Evolutionary conservation across 2,329 filamentous ascomycete genomes (phyloP).

Genomic region (Dryadomyces quercivorus): DNA sequence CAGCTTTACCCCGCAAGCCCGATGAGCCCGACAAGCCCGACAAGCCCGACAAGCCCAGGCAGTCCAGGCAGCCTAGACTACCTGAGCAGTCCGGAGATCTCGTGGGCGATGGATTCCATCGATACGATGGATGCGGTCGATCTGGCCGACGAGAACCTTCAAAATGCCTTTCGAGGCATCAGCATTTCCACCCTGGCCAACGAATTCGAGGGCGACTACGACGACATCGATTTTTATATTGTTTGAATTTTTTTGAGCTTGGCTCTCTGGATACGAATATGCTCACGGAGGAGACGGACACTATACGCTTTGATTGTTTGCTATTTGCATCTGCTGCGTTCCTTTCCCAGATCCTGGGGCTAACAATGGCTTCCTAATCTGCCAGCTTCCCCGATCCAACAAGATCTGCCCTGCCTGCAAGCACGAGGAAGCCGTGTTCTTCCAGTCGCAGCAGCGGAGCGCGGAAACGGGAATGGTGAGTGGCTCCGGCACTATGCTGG

Average conservation of each 20-base stretch:
- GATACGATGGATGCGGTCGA: background rate
- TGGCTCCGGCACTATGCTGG: background rate
- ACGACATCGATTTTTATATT: background rate
- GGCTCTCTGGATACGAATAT: too few species aligned
- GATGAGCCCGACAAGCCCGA: too few species aligned
- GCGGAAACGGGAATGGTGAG: constrained; percentile 97
- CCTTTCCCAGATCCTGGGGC: constrained; percentile 18
- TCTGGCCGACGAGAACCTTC: background rate
- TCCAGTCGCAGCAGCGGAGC: constrained; percentile 95
- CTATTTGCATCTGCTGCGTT: background rate
- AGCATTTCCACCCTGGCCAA: background rate
- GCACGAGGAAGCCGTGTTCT: constrained; percentile 89
- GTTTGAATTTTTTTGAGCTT: background rate
- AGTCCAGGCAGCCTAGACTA: too few species aligned
- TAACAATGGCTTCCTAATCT: constrained; percentile 23
- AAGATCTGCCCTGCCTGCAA: constrained; percentile 76
- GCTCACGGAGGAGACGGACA: too few species aligned
- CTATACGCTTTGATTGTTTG: too few species aligned
- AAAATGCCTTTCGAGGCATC: constrained; percentile 3
- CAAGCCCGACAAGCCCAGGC: too few species aligned
- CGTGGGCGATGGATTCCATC: background rate
- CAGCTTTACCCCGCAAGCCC: constrained; percentile 10
- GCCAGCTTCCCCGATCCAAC: constrained; percentile 81
- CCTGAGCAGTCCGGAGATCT: background rate
- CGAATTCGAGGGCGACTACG: constrained; percentile 6